Conservation (phyloP, 2,329 filamentous ascomycete genomes). For the Samsoniella hepiali region DNA sequence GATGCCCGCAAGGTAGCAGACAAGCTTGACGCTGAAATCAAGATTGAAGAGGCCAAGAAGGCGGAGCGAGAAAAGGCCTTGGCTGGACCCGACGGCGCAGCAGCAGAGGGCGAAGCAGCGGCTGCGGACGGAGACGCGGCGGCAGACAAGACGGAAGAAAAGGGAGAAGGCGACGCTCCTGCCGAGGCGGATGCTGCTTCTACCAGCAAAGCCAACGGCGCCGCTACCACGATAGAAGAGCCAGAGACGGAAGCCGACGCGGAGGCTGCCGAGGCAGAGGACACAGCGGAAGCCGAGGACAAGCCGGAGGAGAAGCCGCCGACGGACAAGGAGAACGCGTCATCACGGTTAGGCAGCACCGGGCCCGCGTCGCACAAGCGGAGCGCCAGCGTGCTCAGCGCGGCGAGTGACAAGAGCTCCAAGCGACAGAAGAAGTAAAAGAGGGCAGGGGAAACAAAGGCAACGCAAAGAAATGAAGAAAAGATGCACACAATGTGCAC, state of each 20-base stretch:
- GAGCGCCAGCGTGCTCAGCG: conserved; percentile 77
- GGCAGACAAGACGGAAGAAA: conserved; percentile 25
- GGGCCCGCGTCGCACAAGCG: conserved; percentile 60
- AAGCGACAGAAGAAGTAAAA: conserved; percentile 55
- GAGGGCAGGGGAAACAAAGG: not conserved
- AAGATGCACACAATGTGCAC: not conserved
- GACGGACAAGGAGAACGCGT: conserved; percentile 27
- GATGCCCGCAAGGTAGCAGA: conserved; percentile 72
- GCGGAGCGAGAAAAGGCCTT: conserved; percentile 45
- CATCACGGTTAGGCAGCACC: conserved; percentile 37
- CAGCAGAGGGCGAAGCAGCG: conserved; percentile 19
- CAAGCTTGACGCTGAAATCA: conserved; percentile 71
- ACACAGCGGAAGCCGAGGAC: conserved; percentile 22
- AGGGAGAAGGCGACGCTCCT: conserved; percentile 13
- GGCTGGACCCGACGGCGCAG: conserved; percentile 19
- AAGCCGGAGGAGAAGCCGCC: conserved; percentile 6
- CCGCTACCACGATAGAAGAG: conserved; percentile 15
- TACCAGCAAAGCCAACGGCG: not conserved
- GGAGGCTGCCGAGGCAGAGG: not conserved
- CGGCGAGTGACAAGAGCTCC: conserved; percentile 59
- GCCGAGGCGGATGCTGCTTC: not conserved
- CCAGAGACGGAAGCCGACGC: conserved; percentile 9
- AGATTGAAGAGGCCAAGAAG: conserved; percentile 56
- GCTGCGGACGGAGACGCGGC: conserved; percentile 10
- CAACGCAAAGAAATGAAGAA: not conserved